These are phyloP conservation scores for Aspergillus cristatus DNA, from an alignment of 495 filamentous ascomycete genomes.

Conservation along the genomic window DNA sequence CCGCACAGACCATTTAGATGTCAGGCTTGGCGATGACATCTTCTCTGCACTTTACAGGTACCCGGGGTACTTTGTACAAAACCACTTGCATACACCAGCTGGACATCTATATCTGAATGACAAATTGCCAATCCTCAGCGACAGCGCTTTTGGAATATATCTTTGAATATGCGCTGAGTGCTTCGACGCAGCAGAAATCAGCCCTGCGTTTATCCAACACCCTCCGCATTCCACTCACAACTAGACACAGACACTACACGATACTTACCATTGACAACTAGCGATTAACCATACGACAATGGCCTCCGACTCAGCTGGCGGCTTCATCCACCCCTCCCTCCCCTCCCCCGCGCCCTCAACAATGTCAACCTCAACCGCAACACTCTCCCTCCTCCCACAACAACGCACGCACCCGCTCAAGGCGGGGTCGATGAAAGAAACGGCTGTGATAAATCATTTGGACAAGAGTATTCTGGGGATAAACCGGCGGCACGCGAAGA, in stretches of 20 bases:
- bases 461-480: slow-evolving; percentile 53
- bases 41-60: background rate
- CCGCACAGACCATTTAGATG: slow-evolving; percentile 28
- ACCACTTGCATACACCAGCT: no score
- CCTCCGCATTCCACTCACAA: no score
- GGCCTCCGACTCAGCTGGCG: slow-evolving; percentile 28
- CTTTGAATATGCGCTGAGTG: no score
- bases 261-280: background rate
- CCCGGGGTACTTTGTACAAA: no score
- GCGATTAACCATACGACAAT: no score
- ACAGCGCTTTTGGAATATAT: no score
- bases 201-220: no score
- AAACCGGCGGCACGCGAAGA: slow-evolving; percentile 65
- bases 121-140: no score
- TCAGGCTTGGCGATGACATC: slow-evolving; percentile 18
- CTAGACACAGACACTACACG: slow-evolving; percentile 5
- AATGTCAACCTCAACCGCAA: slow-evolving; percentile 28
- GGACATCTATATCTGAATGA: no score
- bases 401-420: slow-evolving; percentile 55
- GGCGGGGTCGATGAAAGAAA: slow-evolving; percentile 68
- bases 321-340: slow-evolving; percentile 41
- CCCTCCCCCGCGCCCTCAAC: slow-evolving; percentile 46
- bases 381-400: slow-evolving; percentile 45
- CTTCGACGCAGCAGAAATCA: no score
- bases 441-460: slow-evolving; percentile 60